A percentile compares a stretch with the other conserved stretches of the same genome.
Conservation (phyloP, 768 basidiomycete genomes). For the Leccinum longicurvipes region DNA sequence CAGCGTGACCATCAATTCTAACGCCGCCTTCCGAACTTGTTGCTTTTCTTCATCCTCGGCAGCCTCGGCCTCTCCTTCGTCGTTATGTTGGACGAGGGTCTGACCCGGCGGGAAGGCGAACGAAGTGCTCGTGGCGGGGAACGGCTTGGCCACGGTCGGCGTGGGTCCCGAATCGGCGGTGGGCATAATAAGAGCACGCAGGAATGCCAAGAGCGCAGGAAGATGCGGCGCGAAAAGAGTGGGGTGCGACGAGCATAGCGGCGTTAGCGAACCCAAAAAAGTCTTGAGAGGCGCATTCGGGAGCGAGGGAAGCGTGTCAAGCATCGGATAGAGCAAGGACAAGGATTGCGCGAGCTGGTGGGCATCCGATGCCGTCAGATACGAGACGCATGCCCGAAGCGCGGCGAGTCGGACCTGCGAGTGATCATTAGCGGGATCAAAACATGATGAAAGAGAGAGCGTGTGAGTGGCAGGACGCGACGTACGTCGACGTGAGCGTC, state of each 20-base stretch:
- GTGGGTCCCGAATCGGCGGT: conserved; percentile 51
- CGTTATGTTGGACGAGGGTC: conserved; percentile 16
- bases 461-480: conserved; percentile 17
- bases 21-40: conserved; percentile 65
- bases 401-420: conserved; percentile 69
- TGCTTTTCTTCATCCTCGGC: conserved; percentile 63
- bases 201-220: conserved; percentile 60
- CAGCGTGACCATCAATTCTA: conserved; percentile 84
- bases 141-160: conserved; percentile 48
- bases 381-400: conserved; percentile 65
- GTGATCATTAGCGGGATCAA: neutral
- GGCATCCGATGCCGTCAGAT: conserved; percentile 59
- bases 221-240: conserved; percentile 74
- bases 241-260: conserved; percentile 65
- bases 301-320: conserved; percentile 66
- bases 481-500: conserved; percentile 62
- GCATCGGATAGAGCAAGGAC: conserved; percentile 65
- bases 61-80: conserved; percentile 33
- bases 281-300: conserved; percentile 52
- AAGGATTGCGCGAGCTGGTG: conserved; percentile 60
- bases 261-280: conserved; percentile 67
- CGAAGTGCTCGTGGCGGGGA: conserved; percentile 31
- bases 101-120: conserved; percentile 41
- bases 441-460: neutral
- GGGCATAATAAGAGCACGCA: conserved; percentile 70